phyloP scores from a whole-genome alignment of 352 stramenopile genomes.

The Phytophthora capsici region DNA sequence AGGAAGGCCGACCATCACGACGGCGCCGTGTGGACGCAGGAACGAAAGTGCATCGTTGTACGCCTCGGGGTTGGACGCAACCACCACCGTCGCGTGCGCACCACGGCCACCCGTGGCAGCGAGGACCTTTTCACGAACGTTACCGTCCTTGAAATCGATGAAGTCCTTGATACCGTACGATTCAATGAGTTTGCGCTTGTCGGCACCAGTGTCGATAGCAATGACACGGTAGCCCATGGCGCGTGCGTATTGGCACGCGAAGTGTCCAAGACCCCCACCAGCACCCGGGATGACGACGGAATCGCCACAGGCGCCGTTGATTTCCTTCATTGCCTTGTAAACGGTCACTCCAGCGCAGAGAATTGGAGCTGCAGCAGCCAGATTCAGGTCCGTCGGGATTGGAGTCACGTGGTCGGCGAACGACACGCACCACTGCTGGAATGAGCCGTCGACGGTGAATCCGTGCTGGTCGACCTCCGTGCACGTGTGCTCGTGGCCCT shows the following conservation, averaged over 20 bases:
- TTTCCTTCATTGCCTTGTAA: conserved; percentile 80
- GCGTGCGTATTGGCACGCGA: conserved; percentile 75
- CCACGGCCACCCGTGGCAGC: conserved; percentile 45
- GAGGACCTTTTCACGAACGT: conserved; percentile 49
- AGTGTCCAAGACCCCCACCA: conserved; percentile 77
- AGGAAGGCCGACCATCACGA: conserved; percentile 76
- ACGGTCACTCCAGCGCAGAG: conserved; percentile 89
- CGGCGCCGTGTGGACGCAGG: conserved; percentile 65
- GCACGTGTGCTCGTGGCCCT: conserved; percentile 50
- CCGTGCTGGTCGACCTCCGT: conserved; percentile 36
- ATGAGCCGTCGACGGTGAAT: conserved; percentile 49
- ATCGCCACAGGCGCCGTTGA: conserved; percentile 45
- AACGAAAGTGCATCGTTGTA: conserved; percentile 61
- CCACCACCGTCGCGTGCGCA: conserved; percentile 74
- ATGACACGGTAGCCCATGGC: conserved; percentile 75
- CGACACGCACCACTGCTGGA: conserved; percentile 63
- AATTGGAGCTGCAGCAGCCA: conserved; percentile 61
- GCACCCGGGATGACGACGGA: conserved; percentile 66
- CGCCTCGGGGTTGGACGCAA: conserved; percentile 61
- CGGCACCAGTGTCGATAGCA: conserved; percentile 63
- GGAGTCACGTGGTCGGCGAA: conserved; percentile 76
- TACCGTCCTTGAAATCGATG: conserved; percentile 68
- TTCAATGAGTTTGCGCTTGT: conserved; percentile 64
- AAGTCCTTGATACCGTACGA: conserved; percentile 75
- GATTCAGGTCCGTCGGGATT: conserved; percentile 59